Evolutionary conservation across 2,329 filamentous ascomycete genomes (phyloP).

Genomic region (Harringtonia lauricola): DNA sequence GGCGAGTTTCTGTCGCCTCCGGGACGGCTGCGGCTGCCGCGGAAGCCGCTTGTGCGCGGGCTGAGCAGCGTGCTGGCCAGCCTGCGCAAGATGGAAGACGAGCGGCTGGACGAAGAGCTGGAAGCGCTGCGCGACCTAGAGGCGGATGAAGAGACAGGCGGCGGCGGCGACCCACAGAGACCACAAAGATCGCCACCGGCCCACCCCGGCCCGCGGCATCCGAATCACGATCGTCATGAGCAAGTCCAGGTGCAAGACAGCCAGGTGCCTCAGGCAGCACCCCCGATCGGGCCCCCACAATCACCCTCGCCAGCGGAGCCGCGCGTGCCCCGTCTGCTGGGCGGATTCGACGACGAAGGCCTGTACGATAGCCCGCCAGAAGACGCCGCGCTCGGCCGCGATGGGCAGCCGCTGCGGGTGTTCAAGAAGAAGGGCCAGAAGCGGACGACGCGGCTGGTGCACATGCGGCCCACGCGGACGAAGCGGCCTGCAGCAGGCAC

Average conservation of each 20-base stretch:
- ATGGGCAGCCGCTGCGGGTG: constrained; percentile 47
- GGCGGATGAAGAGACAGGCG: constrained; percentile 22
- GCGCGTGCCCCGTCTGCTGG: constrained; percentile 30
- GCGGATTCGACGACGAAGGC: constrained; percentile 53
- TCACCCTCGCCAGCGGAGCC: not conserved
- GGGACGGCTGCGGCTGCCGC: constrained; percentile 40
- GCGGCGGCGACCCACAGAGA: constrained; percentile 11
- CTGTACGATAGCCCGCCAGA: constrained; percentile 43
- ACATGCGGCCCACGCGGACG: constrained; percentile 44
- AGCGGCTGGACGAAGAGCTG: constrained; percentile 59
- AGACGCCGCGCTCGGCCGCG: constrained; percentile 28
- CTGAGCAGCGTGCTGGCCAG: constrained; percentile 65
- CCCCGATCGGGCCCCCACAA: not conserved
- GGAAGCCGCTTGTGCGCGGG: constrained; percentile 54
- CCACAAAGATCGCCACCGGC: not conserved
- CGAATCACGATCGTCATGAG: too few species aligned
- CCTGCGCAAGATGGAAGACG: constrained; percentile 58
- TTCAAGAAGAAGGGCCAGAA: constrained; percentile 83
- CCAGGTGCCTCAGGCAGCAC: constrained; percentile 14
- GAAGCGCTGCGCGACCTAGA: constrained; percentile 67
- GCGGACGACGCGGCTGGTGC: constrained; percentile 59
- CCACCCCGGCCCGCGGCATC: too few species aligned
- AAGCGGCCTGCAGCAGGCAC: constrained; percentile 32
- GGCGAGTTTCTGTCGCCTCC: constrained; percentile 32
- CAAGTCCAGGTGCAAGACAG: constrained; percentile 10